Percentiles rank a stretch among this genome's conserved stretches.
Conservation (phyloP, 148 eudicot species). For the Camellia lanceoleosa region DNA sequence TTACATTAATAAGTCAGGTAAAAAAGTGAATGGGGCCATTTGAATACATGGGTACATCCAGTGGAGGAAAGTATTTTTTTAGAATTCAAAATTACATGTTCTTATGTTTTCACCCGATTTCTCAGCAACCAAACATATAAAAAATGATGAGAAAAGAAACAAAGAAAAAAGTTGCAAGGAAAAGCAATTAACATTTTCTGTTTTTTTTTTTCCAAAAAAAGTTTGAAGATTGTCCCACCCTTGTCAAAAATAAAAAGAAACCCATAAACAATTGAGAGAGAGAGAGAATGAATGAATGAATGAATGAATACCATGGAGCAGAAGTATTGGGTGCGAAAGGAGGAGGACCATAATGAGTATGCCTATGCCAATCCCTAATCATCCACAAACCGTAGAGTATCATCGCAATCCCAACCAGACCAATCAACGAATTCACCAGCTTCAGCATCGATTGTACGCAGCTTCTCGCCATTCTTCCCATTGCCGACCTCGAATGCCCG, state of each 20-base stretch:
- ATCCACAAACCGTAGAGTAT: slow-evolving; percentile 60
- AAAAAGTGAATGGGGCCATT: background rate
- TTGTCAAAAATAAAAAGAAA: no score
- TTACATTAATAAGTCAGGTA: background rate
- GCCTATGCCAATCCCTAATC: slow-evolving; percentile 61
- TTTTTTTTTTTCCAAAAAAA: background rate
- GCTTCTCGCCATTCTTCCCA: slow-evolving; percentile 52
- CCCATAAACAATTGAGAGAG: background rate
- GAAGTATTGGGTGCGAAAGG: slow-evolving; percentile 28
- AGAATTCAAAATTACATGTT: background rate
- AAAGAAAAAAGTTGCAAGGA: background rate
- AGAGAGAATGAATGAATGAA: slow-evolving; percentile 2
- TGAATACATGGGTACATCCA: background rate
- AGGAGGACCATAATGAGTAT: slow-evolving; percentile 27
- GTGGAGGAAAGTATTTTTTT: background rate
- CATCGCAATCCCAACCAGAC: no score
- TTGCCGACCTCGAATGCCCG: slow-evolving; percentile 6
- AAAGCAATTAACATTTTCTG: background rate
- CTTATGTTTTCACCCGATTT: background rate
- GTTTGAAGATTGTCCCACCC: background rate
- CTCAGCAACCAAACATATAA: background rate
- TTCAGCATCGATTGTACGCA: slow-evolving; percentile 63
- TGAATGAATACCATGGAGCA: slow-evolving; percentile 42
- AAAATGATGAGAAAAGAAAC: background rate
- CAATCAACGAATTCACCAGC: slow-evolving; percentile 55